These are phyloP conservation scores for Paralagenidium karlingii DNA, from an alignment of 352 stramenopile species.

Conservation along the genomic window DNA sequence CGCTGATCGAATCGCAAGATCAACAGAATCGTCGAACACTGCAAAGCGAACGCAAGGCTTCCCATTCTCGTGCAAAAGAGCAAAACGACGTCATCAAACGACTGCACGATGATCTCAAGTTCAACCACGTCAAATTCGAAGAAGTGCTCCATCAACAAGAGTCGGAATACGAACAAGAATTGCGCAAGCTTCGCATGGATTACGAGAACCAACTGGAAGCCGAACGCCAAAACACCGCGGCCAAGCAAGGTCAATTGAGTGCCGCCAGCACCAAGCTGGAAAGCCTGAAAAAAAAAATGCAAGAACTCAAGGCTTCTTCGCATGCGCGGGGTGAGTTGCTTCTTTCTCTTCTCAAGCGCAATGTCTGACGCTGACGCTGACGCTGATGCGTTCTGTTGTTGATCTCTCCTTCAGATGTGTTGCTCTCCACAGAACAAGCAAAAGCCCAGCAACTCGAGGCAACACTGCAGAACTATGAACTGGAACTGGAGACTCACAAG, in stretches of 20 bases:
- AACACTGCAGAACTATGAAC: conserved; percentile 53
- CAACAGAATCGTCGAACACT: conserved; percentile 41
- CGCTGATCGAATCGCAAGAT: conserved; percentile 73
- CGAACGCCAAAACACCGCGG: conserved; percentile 64
- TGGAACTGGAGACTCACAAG: conserved; percentile 61
- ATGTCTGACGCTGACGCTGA: background rate
- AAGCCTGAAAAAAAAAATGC: conserved; percentile 73
- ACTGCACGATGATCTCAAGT: conserved; percentile 72
- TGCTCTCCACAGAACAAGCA: conserved; percentile 53
- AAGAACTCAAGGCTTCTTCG: conserved; percentile 63
- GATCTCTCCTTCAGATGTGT: no score
- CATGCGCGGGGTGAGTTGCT: no score
- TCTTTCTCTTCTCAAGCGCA: background rate
- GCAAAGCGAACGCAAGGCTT: conserved; percentile 46
- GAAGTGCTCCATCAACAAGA: conserved; percentile 74
- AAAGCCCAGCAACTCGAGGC: conserved; percentile 51
- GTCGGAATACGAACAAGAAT: conserved; percentile 67
- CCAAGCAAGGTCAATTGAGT: conserved; percentile 70
- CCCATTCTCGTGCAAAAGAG: conserved; percentile 56
- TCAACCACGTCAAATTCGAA: conserved; percentile 80
- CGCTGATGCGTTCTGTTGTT: background rate
- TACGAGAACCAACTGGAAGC: conserved; percentile 53
- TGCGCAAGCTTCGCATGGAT: conserved; percentile 33
- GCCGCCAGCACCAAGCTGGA: conserved; percentile 72
- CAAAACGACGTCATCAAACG: conserved; percentile 77